Conservation (phyloP, 2,329 filamentous ascomycete species). For the Aspergillus fumigatus region DNA sequence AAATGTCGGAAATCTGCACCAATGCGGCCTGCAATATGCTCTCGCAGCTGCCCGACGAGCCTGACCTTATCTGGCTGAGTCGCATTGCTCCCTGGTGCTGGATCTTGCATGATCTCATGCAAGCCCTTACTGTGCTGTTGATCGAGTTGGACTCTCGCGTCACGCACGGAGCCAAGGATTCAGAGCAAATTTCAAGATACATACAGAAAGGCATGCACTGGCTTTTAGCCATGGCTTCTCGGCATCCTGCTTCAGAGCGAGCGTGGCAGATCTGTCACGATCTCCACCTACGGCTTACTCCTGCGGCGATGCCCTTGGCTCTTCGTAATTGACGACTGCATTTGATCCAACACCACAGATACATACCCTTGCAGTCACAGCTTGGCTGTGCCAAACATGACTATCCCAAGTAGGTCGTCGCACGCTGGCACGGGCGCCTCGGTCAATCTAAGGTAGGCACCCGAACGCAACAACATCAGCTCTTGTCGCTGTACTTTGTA, state of each 20-base stretch:
- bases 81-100: slow-evolving; percentile 38
- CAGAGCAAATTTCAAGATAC: not conserved
- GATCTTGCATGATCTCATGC: slow-evolving; percentile 39
- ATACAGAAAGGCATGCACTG: not conserved
- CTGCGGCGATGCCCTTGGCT: not conserved
- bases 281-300: not conserved
- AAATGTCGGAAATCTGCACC: slow-evolving; percentile 31
- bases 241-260: not conserved
- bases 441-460: not conserved
- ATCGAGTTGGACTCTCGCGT: slow-evolving; percentile 14
- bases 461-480: not conserved
- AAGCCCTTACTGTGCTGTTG: slow-evolving; percentile 36
- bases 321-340: not conserved
- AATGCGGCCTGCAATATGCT: slow-evolving; percentile 31
- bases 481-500: not conserved
- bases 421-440: not conserved
- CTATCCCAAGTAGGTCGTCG: not conserved
- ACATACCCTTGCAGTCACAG: not conserved
- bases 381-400: not conserved
- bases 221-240: not conserved
- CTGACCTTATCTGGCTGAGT: slow-evolving; percentile 28
- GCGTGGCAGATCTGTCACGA: not conserved
- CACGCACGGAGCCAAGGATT: not conserved
- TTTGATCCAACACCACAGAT: not conserved
- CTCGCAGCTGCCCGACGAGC: slow-evolving; percentile 31